Evolutionary conservation across 306 rosid species (phyloP).

Genomic region (Malus sieversii): DNA sequence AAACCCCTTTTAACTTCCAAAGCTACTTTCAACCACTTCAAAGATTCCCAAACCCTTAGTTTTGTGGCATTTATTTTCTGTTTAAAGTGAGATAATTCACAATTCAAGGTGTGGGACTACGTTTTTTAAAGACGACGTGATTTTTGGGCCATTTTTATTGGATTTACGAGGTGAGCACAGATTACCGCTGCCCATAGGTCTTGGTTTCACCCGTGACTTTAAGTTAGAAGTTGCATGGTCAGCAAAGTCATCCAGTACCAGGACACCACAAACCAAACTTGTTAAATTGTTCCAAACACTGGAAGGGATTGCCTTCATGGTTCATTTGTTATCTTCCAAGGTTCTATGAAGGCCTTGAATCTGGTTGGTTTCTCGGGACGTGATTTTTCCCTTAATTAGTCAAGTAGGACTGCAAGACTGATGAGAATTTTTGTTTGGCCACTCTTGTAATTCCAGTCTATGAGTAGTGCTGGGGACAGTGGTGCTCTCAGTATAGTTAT

Average conservation of each 20-base stretch:
- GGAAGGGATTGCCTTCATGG: slow-evolving; percentile 10
- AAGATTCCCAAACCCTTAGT: slow-evolving; percentile 3
- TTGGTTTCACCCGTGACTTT: neutral
- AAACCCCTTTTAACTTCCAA: neutral
- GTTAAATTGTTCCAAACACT: neutral
- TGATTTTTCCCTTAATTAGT: neutral
- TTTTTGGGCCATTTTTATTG: neutral
- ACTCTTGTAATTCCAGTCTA: neutral
- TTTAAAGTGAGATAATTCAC: neutral
- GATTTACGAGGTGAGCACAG: neutral
- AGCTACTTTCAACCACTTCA: neutral
- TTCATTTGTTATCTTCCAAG: neutral
- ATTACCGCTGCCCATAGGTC: slow-evolving; percentile 7
- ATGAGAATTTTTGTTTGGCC: slow-evolving; percentile 8
- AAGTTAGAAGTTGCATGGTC: neutral
- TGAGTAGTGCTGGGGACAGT: neutral
- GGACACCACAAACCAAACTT: neutral
- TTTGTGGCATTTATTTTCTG: neutral
- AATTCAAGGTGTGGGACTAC: neutral
- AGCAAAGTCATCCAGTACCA: neutral
- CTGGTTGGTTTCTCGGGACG: slow-evolving; percentile 8
- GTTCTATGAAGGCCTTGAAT: neutral
- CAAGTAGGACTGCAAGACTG: slow-evolving; percentile 6
- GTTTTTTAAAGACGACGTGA: neutral
- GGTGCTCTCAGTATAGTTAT: neutral